These are phyloP conservation scores for Penicillium longicatenatum DNA, from an alignment of 495 filamentous ascomycete species.

Conservation along the genomic window DNA sequence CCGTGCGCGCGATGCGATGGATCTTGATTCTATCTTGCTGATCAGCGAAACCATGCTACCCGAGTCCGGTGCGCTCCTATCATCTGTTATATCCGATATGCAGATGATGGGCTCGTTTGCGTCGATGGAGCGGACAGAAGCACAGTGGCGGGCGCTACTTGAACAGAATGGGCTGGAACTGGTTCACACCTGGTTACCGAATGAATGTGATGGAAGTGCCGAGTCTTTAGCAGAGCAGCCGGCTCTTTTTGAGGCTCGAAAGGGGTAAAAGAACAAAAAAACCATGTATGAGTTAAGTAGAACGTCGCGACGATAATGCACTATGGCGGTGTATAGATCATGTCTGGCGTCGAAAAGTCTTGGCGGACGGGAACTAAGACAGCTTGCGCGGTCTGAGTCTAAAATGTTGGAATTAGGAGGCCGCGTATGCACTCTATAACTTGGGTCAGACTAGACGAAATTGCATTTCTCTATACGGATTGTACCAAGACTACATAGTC, in stretches of 20 bases:
- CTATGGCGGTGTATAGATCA: conserved; percentile 8
- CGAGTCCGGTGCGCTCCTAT: conserved; percentile 11
- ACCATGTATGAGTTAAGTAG: no score
- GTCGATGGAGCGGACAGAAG: conserved; percentile 36
- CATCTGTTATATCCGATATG: conserved; percentile 34
- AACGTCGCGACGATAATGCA: no score
- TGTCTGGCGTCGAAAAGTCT: neutral
- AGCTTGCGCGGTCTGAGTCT: conserved; percentile 7
- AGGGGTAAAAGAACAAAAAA: neutral
- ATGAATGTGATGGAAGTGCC: conserved; percentile 9
- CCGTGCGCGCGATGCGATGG: conserved; percentile 43
- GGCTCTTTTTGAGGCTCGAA: conserved; percentile 17
- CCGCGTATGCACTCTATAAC: conserved; percentile 2
- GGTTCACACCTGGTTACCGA: conserved; percentile 38
- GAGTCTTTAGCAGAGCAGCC: conserved; percentile 14
- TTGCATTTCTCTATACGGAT: neutral
- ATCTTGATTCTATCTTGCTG: conserved; percentile 41
- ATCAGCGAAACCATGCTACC: conserved; percentile 40
- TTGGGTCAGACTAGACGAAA: neutral
- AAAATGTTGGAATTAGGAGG: neutral
- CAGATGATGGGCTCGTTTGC: conserved; percentile 41
- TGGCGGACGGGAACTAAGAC: neutral
- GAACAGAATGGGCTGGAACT: conserved; percentile 60
- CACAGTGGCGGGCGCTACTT: conserved; percentile 23
- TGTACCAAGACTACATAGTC: no score